Percentiles rank a stretch among this genome's conserved stretches.
phyloP scores from a whole-genome alignment of 1,284 basidiomycete species.

The Pyrrhoderma noxium region DNA sequence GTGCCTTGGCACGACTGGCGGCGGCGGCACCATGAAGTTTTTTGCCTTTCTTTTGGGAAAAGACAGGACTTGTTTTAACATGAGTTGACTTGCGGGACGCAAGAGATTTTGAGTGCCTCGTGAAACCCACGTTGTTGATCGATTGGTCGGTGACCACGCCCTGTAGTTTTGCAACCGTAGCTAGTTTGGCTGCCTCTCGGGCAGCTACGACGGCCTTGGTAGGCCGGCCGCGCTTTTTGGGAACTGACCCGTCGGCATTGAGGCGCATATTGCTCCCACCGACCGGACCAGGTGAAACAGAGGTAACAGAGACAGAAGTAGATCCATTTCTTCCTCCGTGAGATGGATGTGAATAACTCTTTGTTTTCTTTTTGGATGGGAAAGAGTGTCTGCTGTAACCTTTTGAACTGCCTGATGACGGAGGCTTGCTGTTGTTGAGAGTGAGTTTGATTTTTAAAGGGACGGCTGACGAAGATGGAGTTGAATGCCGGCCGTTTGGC shows the following conservation, averaged over 20 bases:
- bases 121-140: conserved; percentile 24
- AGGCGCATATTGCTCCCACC: conserved; percentile 2
- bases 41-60: conserved; percentile 10
- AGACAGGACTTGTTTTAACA: not conserved
- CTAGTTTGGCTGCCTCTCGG: conserved; percentile 25
- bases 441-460: conserved; percentile 69
- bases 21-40: conserved; percentile 14
- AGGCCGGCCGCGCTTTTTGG: conserved; percentile 49
- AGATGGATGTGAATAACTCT: conserved; percentile 19
- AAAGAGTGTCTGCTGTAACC: conserved; percentile 21
- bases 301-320: conserved; percentile 16
- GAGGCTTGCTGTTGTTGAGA: conserved; percentile 25
- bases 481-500: conserved; percentile 19
- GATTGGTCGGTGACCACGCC: conserved; percentile 29
- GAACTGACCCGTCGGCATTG: conserved; percentile 20
- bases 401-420: conserved; percentile 11
- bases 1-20: conserved; percentile 10
- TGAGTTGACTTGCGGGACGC: conserved; percentile 3
- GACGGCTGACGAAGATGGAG: not conserved
- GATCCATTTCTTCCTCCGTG: conserved; percentile 19
- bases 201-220: conserved; percentile 35
- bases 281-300: not conserved
- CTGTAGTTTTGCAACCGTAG: conserved; percentile 21
- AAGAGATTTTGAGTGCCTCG: conserved; percentile 8
- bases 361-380: conserved; percentile 22